Percentiles rank a stretch among this genome's conserved stretches.
Evolutionary conservation across 1,284 basidiomycete species (phyloP).

Genomic region (Leccinum griseonigrum): DNA sequence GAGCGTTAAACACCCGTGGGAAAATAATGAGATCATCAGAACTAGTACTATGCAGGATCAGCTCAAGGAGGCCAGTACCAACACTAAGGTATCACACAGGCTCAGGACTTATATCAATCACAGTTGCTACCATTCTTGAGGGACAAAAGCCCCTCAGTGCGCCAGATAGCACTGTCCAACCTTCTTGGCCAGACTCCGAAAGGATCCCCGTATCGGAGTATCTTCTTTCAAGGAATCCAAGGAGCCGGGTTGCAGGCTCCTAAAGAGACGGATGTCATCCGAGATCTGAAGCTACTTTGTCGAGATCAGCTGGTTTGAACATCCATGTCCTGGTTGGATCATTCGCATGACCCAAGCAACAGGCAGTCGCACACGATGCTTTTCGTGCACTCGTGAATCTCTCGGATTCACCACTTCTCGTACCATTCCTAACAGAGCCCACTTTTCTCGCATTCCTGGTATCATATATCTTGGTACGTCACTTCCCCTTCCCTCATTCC

Average conservation of each 20-base stretch:
- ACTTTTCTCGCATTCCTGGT: constrained; percentile 83
- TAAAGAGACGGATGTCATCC: constrained; percentile 67
- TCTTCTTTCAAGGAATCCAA: constrained; percentile 67
- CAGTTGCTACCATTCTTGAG: constrained; percentile 85
- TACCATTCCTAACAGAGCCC: constrained; percentile 68
- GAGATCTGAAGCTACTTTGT: constrained; percentile 82
- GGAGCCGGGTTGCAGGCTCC: constrained; percentile 49
- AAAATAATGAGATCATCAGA: constrained; percentile 27
- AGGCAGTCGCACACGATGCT: constrained; percentile 94
- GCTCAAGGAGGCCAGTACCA: constrained; percentile 51
- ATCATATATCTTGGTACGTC: constrained; percentile 85
- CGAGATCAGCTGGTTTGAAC: constrained; percentile 74
- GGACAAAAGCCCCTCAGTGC: constrained; percentile 84
- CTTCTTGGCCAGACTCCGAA: constrained; percentile 78
- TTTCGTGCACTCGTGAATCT: constrained; percentile 94
- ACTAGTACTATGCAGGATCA: constrained; percentile 46
- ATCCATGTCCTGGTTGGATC: constrained; percentile 9
- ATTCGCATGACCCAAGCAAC: constrained; percentile 16
- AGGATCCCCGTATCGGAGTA: constrained; percentile 65
- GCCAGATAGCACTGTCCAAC: constrained; percentile 84
- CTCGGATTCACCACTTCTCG: constrained; percentile 78
- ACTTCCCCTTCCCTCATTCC: constrained; percentile 1
- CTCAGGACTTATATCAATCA: constrained; percentile 16
- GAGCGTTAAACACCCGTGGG: constrained; percentile 21
- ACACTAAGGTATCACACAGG: neutral